Conservation (phyloP, 768 basidiomycete genomes). For the Tricholoma terreum region DNA sequence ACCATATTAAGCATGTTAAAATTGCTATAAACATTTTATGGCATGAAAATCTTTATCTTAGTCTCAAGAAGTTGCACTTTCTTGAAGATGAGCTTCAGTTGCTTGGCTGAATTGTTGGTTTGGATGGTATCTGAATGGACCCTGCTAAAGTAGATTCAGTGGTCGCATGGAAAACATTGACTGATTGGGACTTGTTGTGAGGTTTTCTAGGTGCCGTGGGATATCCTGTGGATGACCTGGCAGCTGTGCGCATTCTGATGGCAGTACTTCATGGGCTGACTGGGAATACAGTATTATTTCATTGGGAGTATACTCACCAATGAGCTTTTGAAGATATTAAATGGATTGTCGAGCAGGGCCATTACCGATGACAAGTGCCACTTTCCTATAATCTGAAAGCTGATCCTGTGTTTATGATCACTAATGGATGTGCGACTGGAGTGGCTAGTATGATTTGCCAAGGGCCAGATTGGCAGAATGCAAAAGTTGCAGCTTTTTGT, state of each 20-base stretch:
- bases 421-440: not conserved
- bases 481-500: not conserved
- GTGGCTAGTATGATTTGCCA: not conserved
- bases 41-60: conserved; percentile 26
- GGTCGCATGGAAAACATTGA: conserved; percentile 20
- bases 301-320: too few species aligned
- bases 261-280: not conserved
- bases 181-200: conserved; percentile 23
- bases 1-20: not conserved
- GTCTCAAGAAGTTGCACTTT: too few species aligned
- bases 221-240: conserved; percentile 21
- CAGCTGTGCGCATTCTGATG: not conserved
- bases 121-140: not conserved
- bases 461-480: not conserved
- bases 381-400: not conserved
- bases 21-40: conserved; percentile 24
- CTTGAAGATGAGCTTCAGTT: not conserved
- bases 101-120: not conserved
- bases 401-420: not conserved
- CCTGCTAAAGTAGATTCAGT: not conserved
- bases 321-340: not conserved
- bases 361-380: not conserved
- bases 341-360: not conserved
- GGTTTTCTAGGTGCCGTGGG: conserved; percentile 36
- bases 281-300: conserved; percentile 18